Evolutionary conservation across 371 early-diverging fungal species (phyloP), one percentile per base, ranked within the genome.

Genomic region (Phascolomyces articulosus): DNA sequence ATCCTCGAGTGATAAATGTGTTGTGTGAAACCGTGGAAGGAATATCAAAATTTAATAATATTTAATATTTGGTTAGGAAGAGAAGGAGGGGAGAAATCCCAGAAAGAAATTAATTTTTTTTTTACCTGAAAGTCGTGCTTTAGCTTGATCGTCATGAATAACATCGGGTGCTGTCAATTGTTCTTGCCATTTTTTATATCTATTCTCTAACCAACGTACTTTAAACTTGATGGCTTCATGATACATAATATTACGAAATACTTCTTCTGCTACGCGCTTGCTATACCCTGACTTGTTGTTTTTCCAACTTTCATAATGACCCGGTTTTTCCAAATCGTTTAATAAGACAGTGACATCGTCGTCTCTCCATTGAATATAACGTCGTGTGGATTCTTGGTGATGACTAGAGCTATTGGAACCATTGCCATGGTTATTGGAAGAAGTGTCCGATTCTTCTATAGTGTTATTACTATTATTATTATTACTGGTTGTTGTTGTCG

Each of bases 201-300:
- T 67, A 49, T 67, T 63, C 62, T 75, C 76, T 40, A 75, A 31
- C 76, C 76, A 75, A 49, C 76, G 67, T 24, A 75, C 72, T 63
- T 75, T 75, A 59, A 75, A 75, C 62, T 75, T 75, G 68, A 75
- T 75, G 16, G 72, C 72, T 68, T 75, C 76, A 58, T 75, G 76
- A 41, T 75, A 69, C 72, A 75, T 70, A 24, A 53, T 55, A 49
- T 66, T 70, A 3, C 68, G 63, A 49, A 75, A 75, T 11, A 72
- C 70, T 62, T 70, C 66, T 58, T 70, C 70, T 31, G 68, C 70
- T 38, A 75, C 72, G 56, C 72, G 49, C 28, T 75, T 75, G 31
- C 70, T 66, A 53, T 66, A 75, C 15, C 76, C 70, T 23, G 76
- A 75, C 28, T 75, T 75, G 60, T 75, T 75, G 47, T 64, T 69